Evolutionary conservation across 768 basidiomycete genomes (phyloP), one percentile per base, ranked within the genome.

Genomic region (Kwoniella bestiolae): DNA sequence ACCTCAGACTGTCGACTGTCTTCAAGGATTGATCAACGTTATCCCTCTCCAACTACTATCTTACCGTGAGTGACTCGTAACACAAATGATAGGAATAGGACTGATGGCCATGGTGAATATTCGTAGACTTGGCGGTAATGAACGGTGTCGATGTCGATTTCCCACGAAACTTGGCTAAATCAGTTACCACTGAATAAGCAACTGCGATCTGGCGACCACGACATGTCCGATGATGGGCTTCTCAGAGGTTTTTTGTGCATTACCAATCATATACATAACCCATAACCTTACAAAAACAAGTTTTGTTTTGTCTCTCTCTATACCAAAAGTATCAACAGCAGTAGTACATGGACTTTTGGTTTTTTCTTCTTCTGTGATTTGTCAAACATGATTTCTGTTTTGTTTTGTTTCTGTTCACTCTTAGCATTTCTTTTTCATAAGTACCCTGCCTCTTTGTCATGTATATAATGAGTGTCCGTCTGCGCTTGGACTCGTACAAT

Each of bases 141-240:
- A 93, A 93, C 79, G 96, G 94, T 32, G 94, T 91, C 70, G 95
- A 98, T 79, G 95, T 98, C 72, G 95, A 99, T 81, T 96, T 96
- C 89, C 95, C 95, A 46, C 86, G 95, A 78, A 97, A 97, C 85
- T 84, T 97, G 89, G 81, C 81, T 71, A 82, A 82, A 49, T 77
- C 76, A 16, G 76, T 77, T 26, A 77, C 76, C 9, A 75, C 73
- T 66, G 76, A 77, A 68, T 77, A 74, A 47, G 60, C 52, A 21
- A 28, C 4, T 29, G 8, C 46, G 23, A 51, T 28, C 50, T 23
- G n/a, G 11, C 50, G n/a, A 51, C 23, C 26, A 51, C 11, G n/a
- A 28, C 11, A 51, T 23, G 9, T 16, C 5, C 29, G n/a, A n/a
- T n/a, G n/a, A n/a, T n/a, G n/a, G n/a, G n/a, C n/a, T n/a, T n/a